phyloP scores from a whole-genome alignment of 2,329 filamentous ascomycete species.

The Shiraia sp. region DNA sequence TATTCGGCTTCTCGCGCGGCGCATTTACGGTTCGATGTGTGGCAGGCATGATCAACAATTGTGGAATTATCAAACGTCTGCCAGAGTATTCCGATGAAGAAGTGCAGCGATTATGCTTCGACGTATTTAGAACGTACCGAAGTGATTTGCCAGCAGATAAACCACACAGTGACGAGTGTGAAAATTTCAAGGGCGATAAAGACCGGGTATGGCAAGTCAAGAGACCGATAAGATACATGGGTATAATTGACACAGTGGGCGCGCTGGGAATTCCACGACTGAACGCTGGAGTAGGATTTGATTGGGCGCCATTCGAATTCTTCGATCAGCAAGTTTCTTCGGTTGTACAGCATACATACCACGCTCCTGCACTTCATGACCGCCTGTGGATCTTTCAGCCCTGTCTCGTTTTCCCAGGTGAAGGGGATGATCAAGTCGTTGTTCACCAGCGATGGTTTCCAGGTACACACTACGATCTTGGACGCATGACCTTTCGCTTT shows the following conservation, averaged over 20 bases:
- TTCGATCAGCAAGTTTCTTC: slow-evolving; percentile 40
- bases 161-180: slow-evolving; percentile 28
- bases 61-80: slow-evolving; percentile 41
- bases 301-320: slow-evolving; percentile 43
- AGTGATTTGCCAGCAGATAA: slow-evolving; percentile 31
- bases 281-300: slow-evolving; percentile 41
- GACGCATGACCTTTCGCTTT: slow-evolving; percentile 42
- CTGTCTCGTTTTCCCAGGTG: slow-evolving; percentile 26
- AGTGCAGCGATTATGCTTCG: slow-evolving; percentile 30
- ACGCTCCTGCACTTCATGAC: slow-evolving; percentile 40
- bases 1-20: slow-evolving; percentile 53
- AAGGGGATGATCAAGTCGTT: slow-evolving; percentile 8
- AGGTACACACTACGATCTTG: slow-evolving; percentile 44
- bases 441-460: slow-evolving; percentile 43
- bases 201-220: slow-evolving; percentile 33
- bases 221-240: slow-evolving; percentile 40
- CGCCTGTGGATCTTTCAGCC: slow-evolving; percentile 42
- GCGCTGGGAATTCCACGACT: slow-evolving; percentile 39
- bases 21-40: slow-evolving; percentile 50
- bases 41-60: slow-evolving; percentile 50
- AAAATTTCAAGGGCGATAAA: slow-evolving; percentile 16
- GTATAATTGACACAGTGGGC: slow-evolving; percentile 41
- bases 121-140: slow-evolving; percentile 40
- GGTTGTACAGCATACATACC: slow-evolving; percentile 39
- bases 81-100: slow-evolving; percentile 15